These are phyloP conservation scores for Bigelowiella natans DNA, from an alignment of 78 protist genomes.

Conservation along the genomic window DNA sequence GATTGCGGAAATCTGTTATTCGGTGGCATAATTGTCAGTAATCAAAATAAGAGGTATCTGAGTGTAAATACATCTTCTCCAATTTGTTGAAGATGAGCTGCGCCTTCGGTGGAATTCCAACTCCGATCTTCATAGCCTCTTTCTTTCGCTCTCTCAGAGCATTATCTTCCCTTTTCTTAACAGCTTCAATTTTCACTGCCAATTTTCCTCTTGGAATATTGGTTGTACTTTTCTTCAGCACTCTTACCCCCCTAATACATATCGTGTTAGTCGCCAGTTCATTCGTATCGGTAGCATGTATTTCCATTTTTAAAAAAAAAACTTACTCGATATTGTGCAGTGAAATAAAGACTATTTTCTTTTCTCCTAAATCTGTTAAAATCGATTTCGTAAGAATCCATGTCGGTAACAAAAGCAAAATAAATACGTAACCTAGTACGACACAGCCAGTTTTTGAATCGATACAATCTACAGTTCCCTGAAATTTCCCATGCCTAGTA, in stretches of 20 bases:
- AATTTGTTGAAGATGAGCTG: not conserved
- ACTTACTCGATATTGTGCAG: not conserved
- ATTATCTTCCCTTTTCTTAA: not conserved
- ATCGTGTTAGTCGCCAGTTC: no score
- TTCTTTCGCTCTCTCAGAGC: not conserved
- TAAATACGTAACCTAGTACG: no score
- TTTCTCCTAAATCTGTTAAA: no score
- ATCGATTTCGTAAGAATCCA: no score
- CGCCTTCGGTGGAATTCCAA: not conserved
- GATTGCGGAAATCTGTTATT: not conserved
- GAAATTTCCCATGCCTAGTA: no score
- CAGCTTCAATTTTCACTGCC: not conserved
- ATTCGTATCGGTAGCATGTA: not conserved
- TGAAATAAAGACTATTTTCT: not conserved
- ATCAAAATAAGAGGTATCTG: not conserved
- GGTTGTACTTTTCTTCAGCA: not conserved
- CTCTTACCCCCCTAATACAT: not conserved
- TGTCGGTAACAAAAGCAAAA: no score
- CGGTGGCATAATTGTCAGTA: not conserved
- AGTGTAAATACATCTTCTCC: not conserved
- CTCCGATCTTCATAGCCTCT: not conserved
- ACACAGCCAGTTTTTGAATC: no score
- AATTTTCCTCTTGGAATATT: not conserved
- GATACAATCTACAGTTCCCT: no score
- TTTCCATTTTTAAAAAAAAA: not conserved